These are phyloP conservation scores for Pichia ethanolica DNA, from an alignment of 805 yeast species.

Conservation along the genomic window DNA sequence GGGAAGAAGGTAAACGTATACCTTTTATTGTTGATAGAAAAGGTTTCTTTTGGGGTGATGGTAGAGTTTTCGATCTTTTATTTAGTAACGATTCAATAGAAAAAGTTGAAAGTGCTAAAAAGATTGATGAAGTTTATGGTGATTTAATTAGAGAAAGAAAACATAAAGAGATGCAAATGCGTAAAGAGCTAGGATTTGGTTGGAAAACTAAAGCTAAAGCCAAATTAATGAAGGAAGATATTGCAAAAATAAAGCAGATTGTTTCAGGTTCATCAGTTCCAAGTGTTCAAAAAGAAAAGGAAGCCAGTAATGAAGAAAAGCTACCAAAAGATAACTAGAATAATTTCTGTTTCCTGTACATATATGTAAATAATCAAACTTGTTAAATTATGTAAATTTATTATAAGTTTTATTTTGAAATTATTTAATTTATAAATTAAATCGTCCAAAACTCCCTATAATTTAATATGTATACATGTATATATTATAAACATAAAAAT, in stretches of 20 bases:
- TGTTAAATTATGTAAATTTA: not conserved
- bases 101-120: slow-evolving; percentile 52
- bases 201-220: slow-evolving; percentile 49
- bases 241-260: slow-evolving; percentile 22
- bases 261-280: slow-evolving; percentile 10
- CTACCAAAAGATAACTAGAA: not conserved
- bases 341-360: not conserved
- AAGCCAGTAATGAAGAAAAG: not conserved
- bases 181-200: slow-evolving; percentile 46
- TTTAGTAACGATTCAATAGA: slow-evolving; percentile 75
- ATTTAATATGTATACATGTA: no score
- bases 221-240: slow-evolving; percentile 37
- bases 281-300: not conserved
- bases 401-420: not conserved
- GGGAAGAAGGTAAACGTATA: slow-evolving; percentile 44
- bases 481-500: no score
- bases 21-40: slow-evolving; percentile 79
- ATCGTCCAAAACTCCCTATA: no score
- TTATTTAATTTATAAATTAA: not conserved
- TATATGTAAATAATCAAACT: no score
- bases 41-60: slow-evolving; percentile 93
- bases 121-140: slow-evolving; percentile 25
- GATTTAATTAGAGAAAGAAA: slow-evolving; percentile 36
- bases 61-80: slow-evolving; percentile 72
- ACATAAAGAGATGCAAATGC: slow-evolving; percentile 54